Evolutionary conservation across 805 yeast species (phyloP).

Genomic region (Candida berthetii): DNA sequence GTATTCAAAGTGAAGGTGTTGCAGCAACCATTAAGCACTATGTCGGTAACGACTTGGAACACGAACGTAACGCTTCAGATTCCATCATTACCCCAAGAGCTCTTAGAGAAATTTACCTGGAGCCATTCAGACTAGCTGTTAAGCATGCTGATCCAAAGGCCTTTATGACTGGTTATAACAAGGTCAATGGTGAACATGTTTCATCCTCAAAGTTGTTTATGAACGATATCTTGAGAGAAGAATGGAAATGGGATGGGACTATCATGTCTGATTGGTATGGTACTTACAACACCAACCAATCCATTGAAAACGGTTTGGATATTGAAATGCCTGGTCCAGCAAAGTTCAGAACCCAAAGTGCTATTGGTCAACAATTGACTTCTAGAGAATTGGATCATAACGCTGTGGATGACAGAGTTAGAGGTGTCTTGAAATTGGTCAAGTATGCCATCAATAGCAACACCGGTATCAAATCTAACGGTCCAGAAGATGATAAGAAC

Average conservation of each 20-base stretch:
- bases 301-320: slow-evolving; percentile 51
- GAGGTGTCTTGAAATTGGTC: slow-evolving; percentile 41
- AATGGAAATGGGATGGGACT: slow-evolving; percentile 53
- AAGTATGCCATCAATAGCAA: slow-evolving; percentile 29
- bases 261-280: slow-evolving; percentile 66
- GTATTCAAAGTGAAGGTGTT: slow-evolving; percentile 45
- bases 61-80: slow-evolving; percentile 42
- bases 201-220: slow-evolving; percentile 39
- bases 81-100: slow-evolving; percentile 53
- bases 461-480: slow-evolving; percentile 27
- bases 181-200: slow-evolving; percentile 54
- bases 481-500: slow-evolving; percentile 22
- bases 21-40: slow-evolving; percentile 57
- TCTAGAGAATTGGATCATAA: slow-evolving; percentile 32
- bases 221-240: slow-evolving; percentile 40
- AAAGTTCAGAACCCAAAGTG: slow-evolving; percentile 31
- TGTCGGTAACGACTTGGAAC: slow-evolving; percentile 59
- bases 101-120: slow-evolving; percentile 55
- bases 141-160: slow-evolving; percentile 45
- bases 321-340: slow-evolving; percentile 67
- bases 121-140: slow-evolving; percentile 57
- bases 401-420: slow-evolving; percentile 42
- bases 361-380: slow-evolving; percentile 34
- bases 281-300: slow-evolving; percentile 37
- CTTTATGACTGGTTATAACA: slow-evolving; percentile 60